A percentile compares a stretch with the other conserved stretches of the same genome.
Evolutionary conservation across 148 eudicot species (phyloP).

Genomic region (Polygonum maritimum): DNA sequence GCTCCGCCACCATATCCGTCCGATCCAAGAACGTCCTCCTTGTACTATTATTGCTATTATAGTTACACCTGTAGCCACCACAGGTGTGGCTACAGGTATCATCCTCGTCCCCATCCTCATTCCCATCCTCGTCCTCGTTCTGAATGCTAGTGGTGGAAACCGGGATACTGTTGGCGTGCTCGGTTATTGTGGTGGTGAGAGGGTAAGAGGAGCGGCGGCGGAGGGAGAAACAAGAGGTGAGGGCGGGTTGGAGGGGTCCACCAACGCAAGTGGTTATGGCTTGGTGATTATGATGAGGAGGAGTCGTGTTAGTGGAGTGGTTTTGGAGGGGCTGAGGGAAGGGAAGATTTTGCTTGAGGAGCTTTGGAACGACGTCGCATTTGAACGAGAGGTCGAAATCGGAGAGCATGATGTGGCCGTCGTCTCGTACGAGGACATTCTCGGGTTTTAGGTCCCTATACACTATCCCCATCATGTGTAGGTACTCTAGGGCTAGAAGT

Average conservation of each 20-base stretch:
- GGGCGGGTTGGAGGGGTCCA: constrained; percentile 12
- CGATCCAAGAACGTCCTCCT: neutral
- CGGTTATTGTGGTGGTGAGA: constrained; percentile 13
- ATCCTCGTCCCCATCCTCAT: neutral
- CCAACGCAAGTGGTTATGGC: constrained; percentile 13
- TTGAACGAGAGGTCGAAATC: constrained; percentile 44
- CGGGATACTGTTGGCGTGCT: neutral
- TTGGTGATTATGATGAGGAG: neutral
- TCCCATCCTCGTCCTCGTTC: neutral
- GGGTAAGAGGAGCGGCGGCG: neutral
- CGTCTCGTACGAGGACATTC: constrained; percentile 35
- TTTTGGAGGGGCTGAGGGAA: neutral
- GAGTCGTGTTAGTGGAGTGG: neutral
- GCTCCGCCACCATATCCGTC: constrained; percentile 34
- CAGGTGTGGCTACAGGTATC: neutral
- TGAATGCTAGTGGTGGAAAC: neutral
- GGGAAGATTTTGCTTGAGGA: constrained; percentile 9
- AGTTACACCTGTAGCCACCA: neutral
- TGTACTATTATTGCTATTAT: neutral
- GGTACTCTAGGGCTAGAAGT: constrained; percentile 43
- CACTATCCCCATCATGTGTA: constrained; percentile 45
- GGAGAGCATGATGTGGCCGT: constrained; percentile 44
- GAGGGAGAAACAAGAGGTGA: constrained; percentile 19
- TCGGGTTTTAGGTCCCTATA: constrained; percentile 50
- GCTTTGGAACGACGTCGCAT: constrained; percentile 24